These are phyloP conservation scores for Bryoglossum gracile DNA, from an alignment of 495 filamentous ascomycete species.

Conservation along the genomic window DNA sequence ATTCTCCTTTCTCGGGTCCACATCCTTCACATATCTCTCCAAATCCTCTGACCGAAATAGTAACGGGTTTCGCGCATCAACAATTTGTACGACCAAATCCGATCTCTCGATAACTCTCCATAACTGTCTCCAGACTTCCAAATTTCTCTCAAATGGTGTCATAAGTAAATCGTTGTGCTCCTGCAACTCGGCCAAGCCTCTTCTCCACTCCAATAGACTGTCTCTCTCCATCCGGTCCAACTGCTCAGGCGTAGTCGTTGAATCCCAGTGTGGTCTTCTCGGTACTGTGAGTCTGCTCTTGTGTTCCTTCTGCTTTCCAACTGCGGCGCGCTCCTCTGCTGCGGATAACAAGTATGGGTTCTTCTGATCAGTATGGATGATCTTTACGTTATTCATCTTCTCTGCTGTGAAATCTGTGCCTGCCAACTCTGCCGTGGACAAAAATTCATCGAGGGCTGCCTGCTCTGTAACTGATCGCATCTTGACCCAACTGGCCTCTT, in stretches of 20 bases:
- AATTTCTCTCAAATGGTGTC: constrained; percentile 96
- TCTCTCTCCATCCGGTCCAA: constrained; percentile 74
- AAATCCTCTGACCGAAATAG: constrained; percentile 92
- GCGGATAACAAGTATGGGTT: constrained; percentile 91
- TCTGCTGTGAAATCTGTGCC: constrained; percentile 98
- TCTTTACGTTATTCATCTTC: constrained; percentile 97
- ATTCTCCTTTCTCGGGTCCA: constrained; percentile 82
- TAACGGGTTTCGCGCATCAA: constrained; percentile 91
- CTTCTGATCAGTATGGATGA: constrained; percentile 89
- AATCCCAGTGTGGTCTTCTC: constrained; percentile 81
- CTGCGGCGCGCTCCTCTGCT: constrained; percentile 69
- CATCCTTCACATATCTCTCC: constrained; percentile 89
- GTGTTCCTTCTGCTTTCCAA: constrained; percentile 77
- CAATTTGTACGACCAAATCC: constrained; percentile 95
- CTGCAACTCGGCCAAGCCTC: constrained; percentile 85
- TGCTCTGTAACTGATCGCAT: constrained; percentile 99
- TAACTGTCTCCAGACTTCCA: constrained; percentile 97
- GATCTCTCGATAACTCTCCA: constrained; percentile 98
- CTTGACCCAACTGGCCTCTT: constrained; percentile 82
- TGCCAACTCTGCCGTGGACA: constrained; percentile 63
- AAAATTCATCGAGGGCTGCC: constrained; percentile 74
- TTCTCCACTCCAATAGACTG: constrained; percentile 79
- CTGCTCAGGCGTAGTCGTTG: constrained; percentile 70
- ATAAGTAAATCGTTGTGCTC: constrained; percentile 90
- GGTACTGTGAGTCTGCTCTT: constrained; percentile 77